A percentile compares a stretch with the other conserved stretches of the same genome.
Conservation (phyloP, 2,329 filamentous ascomycete species). For the Colletotrichum orbiculare region DNA sequence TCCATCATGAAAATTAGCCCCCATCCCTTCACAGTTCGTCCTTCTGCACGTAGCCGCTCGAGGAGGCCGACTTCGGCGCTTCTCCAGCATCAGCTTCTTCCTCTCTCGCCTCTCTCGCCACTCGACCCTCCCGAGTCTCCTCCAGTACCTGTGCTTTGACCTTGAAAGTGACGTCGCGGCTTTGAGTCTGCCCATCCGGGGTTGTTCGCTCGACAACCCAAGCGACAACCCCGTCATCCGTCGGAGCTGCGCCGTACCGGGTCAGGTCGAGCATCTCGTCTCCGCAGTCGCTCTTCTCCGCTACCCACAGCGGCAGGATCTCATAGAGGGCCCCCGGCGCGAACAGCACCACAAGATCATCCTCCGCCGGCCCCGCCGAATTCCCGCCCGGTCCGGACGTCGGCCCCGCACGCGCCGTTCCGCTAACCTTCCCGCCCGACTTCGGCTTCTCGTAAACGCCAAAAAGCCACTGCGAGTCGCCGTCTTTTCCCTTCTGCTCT, state of each 20-base stretch:
- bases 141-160: slow-evolving; percentile 43
- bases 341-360: slow-evolving; percentile 58
- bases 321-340: slow-evolving; percentile 63
- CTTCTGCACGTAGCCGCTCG: not conserved
- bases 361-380: slow-evolving; percentile 39
- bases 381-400: not conserved
- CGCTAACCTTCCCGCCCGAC: slow-evolving; percentile 38
- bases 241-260: slow-evolving; percentile 43
- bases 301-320: slow-evolving; percentile 61
- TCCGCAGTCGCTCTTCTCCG: slow-evolving; percentile 54
- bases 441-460: slow-evolving; percentile 44
- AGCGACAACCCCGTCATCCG: slow-evolving; percentile 42
- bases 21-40: too few species aligned
- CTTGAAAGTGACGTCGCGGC: slow-evolving; percentile 42
- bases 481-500: slow-evolving; percentile 40
- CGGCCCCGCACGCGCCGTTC: slow-evolving; percentile 45
- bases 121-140: slow-evolving; percentile 42
- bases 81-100: not conserved
- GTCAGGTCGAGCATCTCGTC: slow-evolving; percentile 48
- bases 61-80: too few species aligned
- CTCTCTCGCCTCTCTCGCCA: slow-evolving; percentile 31
- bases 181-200: slow-evolving; percentile 39
- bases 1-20: too few species aligned
- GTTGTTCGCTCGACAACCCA: slow-evolving; percentile 44
- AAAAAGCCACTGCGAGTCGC: slow-evolving; percentile 43